Percentiles rank a stretch among this genome's conserved stretches.
phyloP scores from a whole-genome alignment of 768 basidiomycete species.

The Auricularia heimuer region DNA sequence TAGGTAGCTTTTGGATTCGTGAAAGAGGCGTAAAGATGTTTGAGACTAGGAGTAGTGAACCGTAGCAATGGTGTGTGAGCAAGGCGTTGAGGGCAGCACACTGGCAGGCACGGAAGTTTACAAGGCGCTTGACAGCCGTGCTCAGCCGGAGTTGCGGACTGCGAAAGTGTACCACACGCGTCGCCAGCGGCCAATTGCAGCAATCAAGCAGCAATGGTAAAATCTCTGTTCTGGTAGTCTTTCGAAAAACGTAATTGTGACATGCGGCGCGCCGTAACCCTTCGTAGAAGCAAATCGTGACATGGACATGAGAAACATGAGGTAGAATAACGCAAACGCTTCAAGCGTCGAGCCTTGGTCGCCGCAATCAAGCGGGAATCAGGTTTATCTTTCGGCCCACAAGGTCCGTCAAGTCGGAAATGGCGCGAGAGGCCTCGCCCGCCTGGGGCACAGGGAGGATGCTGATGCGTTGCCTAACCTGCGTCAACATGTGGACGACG shows the following conservation, averaged over 20 bases:
- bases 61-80: too few relatives aligned
- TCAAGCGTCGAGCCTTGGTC: neutral
- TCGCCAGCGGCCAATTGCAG: neutral
- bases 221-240: neutral
- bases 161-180: neutral
- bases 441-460: constrained; percentile 58
- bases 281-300: neutral
- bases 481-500: constrained; percentile 65
- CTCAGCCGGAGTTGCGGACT: neutral
- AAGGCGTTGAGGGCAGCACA: neutral
- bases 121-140: too few relatives aligned
- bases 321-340: constrained; percentile 21
- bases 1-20: neutral
- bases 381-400: constrained; percentile 34
- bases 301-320: constrained; percentile 13
- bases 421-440: constrained; percentile 57
- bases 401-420: constrained; percentile 68
- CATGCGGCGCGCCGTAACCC: neutral
- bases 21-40: neutral
- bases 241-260: neutral
- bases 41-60: too few relatives aligned
- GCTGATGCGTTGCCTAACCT: constrained; percentile 68
- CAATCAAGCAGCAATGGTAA: neutral
- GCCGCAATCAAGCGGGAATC: neutral
- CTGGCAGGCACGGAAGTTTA: neutral